These are phyloP conservation scores for Metarhizium robertsii DNA, from an alignment of 2,329 filamentous ascomycete genomes.

Conservation along the genomic window DNA sequence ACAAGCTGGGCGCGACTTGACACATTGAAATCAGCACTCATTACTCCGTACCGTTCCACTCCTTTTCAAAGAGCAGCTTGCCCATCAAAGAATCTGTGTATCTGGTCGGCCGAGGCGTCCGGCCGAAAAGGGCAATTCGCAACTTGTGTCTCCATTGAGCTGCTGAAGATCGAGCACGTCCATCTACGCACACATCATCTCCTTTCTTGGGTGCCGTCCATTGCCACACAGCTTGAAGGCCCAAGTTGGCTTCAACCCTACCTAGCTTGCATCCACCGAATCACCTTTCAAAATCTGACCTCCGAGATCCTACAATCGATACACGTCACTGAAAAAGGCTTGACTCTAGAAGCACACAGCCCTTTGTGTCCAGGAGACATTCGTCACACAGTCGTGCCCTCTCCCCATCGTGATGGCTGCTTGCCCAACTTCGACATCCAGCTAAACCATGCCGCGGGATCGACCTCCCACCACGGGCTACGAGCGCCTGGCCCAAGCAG, in stretches of 20 bases:
- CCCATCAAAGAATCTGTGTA: neutral
- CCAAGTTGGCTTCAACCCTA: neutral
- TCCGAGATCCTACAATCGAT: neutral
- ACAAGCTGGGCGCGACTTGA: neutral
- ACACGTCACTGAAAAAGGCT: too few species aligned
- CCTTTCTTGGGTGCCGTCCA: neutral
- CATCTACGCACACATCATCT: neutral
- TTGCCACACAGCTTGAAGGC: neutral
- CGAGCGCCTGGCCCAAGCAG: constrained; percentile 74
- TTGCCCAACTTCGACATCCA: neutral
- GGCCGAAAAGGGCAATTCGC: neutral
- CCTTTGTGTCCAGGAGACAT: neutral
- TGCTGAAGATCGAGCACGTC: neutral
- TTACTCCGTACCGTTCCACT: neutral
- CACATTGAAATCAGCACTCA: neutral
- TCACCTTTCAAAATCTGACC: neutral
- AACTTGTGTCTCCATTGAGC: neutral
- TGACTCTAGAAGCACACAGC: neutral
- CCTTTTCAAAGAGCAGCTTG: neutral
- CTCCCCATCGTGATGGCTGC: constrained; percentile 2
- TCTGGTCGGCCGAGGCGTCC: neutral
- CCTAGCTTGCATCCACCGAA: too few species aligned
- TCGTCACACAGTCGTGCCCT: neutral
- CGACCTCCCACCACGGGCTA: constrained; percentile 73
- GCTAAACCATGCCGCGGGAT: constrained; percentile 48